Conservation (phyloP, 495 filamentous ascomycete genomes). For the Penicillium turbatum region DNA sequence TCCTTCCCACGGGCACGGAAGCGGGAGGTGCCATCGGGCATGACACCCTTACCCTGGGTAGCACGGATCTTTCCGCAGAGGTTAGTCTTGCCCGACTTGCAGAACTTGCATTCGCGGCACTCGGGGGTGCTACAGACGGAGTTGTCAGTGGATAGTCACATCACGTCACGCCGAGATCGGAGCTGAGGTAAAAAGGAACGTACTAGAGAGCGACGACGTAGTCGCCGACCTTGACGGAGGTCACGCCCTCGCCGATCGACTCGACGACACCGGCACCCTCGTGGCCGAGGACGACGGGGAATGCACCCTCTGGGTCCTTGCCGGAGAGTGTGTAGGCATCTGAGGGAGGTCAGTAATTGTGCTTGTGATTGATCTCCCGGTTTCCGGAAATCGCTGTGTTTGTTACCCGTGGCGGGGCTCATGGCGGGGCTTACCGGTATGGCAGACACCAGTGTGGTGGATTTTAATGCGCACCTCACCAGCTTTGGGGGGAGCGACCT, state of each 20-base stretch:
- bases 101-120: constrained; percentile 98
- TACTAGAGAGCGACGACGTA: constrained; percentile 97
- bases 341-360: constrained; percentile 26
- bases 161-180: not conserved
- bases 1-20: constrained; percentile 93
- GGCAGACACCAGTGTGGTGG: constrained; percentile 95
- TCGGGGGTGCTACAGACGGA: constrained; percentile 71
- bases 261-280: constrained; percentile 97
- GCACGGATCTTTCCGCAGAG: constrained; percentile 98
- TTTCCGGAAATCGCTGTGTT: not conserved
- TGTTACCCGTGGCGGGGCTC: constrained; percentile 5
- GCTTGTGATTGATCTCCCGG: not conserved
- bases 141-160: not conserved
- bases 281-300: constrained; percentile 93
- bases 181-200: constrained; percentile 3
- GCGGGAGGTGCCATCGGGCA: constrained; percentile 95
- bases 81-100: constrained; percentile 98
- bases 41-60: constrained; percentile 91
- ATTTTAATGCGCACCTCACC: constrained; percentile 96
- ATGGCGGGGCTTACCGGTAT: constrained; percentile 65
- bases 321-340: constrained; percentile 98
- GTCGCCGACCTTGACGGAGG: constrained; percentile 73
- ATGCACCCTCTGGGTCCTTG: constrained; percentile 97
- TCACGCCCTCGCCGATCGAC: constrained; percentile 93
- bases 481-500: constrained; percentile 86